Base-by-base conservation (phyloP, 371 early-diverging fungal species). In the Thermomucor indicae-seudaticae region DNA sequence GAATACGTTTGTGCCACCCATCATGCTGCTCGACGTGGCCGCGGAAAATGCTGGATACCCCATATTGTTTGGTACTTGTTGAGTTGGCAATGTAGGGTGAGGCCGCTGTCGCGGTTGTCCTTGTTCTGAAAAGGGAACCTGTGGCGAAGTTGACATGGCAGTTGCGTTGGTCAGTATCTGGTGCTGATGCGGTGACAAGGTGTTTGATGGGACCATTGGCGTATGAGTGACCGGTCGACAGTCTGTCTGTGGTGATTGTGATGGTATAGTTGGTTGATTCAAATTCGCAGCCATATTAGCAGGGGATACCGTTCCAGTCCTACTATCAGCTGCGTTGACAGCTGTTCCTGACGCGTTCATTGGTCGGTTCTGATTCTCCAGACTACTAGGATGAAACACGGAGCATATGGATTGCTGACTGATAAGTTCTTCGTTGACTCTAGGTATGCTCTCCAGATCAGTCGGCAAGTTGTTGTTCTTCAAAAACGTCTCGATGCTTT, bases 381-480 rank as follows among this genome's bases (percentile, higher is more conserved):
- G 50, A 5, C 65, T 38, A 20, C 60, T 43, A 19, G 70, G 77
- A 32, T 57, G 62, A 60, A 70, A 70, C 3, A 67, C 55, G 0
- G 64, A 64, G 4, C 59, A 56, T 14, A 63, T 62, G 24, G 57
- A 71, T 27, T 74, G 70, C 25, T 74, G 73, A 32, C 58, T 67
- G 57, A 71, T 62, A 0, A 66, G 45, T 29, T 58, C 56, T 38
- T 67, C 65, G n/a, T 55, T 70, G 46, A 65, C 58, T 43, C 60
- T 49, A 14, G 77, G 77, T 2, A 77, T 22, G 10, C 62, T 64
- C 54, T 47, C 53, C 56, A 70, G 43, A 51, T 56, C 62, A 41
- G 44, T 63, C 37, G 53, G 59, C 38, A 35, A 51, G 6, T 23
- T 53, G 58, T 54, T 55, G 60, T 49, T 66, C 51, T 54, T 65